A percentile compares a stretch with the other conserved stretches of the same genome.
phyloP scores from a whole-genome alignment of 2,329 filamentous ascomycete genomes.

The Pseudopyrenochaeta lycopersici region DNA sequence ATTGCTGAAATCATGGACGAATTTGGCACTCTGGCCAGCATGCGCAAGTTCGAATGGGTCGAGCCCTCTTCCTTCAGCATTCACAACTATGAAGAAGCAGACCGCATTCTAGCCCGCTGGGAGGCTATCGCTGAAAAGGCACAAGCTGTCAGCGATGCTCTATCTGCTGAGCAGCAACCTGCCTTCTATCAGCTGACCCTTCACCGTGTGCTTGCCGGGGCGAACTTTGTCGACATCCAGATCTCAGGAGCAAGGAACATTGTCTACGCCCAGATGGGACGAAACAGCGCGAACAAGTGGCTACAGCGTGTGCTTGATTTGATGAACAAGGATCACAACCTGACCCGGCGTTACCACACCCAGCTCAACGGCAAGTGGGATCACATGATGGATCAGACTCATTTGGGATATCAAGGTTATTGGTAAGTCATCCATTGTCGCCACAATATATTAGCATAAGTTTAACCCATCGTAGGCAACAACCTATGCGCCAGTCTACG shows the following conservation, averaged over 20 bases:
- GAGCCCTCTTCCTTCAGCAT: constrained; percentile 67
- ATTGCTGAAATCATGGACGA: constrained; percentile 63
- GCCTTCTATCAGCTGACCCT: constrained; percentile 71
- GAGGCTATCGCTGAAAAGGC: constrained; percentile 61
- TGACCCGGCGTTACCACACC: constrained; percentile 46
- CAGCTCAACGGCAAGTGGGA: constrained; percentile 51
- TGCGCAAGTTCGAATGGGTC: constrained; percentile 70
- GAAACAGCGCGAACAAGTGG: constrained; percentile 51
- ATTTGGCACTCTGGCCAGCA: constrained; percentile 66
- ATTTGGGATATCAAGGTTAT: constrained; percentile 51
- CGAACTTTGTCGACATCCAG: constrained; percentile 63
- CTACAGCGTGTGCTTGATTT: constrained; percentile 48
- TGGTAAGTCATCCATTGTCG: constrained; percentile 49
- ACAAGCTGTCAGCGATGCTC: constrained; percentile 63
- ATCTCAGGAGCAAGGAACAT: constrained; percentile 48
- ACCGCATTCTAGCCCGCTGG: constrained; percentile 66
- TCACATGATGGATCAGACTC: constrained; percentile 53
- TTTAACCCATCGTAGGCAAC: constrained; percentile 62
- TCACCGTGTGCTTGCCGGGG: constrained; percentile 67
- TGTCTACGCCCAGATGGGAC: constrained; percentile 46
- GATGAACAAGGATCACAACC: constrained; percentile 48
- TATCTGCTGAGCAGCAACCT: constrained; percentile 61
- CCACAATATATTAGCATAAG: neutral
- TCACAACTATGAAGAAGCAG: constrained; percentile 71
- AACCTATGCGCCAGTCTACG: constrained; percentile 75